These are phyloP conservation scores for Anthracocystis setariae DNA, from an alignment of 1,284 basidiomycete genomes.

Conservation along the genomic window DNA sequence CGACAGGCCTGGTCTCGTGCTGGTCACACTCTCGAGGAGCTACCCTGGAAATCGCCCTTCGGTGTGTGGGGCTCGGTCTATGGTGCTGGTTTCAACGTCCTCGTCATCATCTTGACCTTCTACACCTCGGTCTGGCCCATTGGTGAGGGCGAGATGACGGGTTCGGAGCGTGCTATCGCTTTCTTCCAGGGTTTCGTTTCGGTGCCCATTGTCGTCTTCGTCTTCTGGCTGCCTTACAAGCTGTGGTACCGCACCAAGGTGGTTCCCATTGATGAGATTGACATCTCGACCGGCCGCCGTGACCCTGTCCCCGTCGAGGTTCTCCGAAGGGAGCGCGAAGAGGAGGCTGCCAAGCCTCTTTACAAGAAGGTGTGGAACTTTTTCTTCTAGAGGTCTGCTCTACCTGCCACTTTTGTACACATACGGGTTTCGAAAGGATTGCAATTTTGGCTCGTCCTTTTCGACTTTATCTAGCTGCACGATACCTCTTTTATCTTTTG, in stretches of 20 bases:
- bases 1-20: conserved; percentile 71
- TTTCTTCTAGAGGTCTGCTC: conserved; percentile 47
- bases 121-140: conserved; percentile 58
- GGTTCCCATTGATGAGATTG: conserved; percentile 58
- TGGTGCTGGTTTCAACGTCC: conserved; percentile 67
- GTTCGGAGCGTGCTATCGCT: conserved; percentile 64
- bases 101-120: conserved; percentile 52
- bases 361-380: conserved; percentile 53
- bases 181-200: conserved; percentile 71
- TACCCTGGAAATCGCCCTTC: conserved; percentile 70
- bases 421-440: not conserved
- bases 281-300: conserved; percentile 61
- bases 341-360: conserved; percentile 41
- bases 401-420: too few species aligned
- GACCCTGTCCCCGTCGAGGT: conserved; percentile 60
- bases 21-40: conserved; percentile 70
- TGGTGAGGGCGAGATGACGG: conserved; percentile 52
- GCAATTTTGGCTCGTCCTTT: too few species aligned
- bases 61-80: conserved; percentile 70
- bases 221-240: conserved; percentile 53
- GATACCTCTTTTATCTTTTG: too few species aligned
- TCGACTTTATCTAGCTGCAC: too few species aligned
- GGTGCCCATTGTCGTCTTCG: conserved; percentile 50
- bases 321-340: conserved; percentile 62
- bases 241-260: conserved; percentile 42